phyloP scores from a whole-genome alignment of 2,329 filamentous ascomycete genomes.

The Paecilomyces sp. region DNA sequence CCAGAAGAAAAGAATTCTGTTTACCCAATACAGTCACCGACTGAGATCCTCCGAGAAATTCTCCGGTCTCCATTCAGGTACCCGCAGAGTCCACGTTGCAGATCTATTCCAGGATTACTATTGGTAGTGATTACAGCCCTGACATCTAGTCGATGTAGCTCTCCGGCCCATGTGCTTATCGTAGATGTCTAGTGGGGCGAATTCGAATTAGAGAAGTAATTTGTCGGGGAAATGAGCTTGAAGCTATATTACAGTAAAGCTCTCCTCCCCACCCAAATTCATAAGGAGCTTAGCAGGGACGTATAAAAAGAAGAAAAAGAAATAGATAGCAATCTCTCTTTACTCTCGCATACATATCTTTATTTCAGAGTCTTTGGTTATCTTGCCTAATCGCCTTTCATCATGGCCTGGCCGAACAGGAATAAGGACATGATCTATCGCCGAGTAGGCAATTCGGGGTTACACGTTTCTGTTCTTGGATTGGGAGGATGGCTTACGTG shows the following conservation, averaged over 20 bases:
- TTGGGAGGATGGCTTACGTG: conserved; percentile 60
- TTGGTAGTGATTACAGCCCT: background rate
- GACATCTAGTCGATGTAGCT: background rate
- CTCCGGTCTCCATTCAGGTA: background rate
- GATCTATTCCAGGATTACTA: background rate
- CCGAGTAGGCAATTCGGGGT: conserved; percentile 62
- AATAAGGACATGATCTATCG: conserved; percentile 56
- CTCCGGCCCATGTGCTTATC: background rate
- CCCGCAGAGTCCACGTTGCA: background rate
- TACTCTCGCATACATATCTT: background rate
- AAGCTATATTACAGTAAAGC: background rate
- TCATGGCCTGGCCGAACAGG: background rate
- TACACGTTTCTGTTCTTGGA: conserved; percentile 67
- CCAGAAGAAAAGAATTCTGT: no score
- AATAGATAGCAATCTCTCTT: background rate
- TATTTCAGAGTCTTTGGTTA: no score
- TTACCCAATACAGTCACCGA: background rate
- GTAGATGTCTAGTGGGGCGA: background rate
- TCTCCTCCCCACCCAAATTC: background rate
- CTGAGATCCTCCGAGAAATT: background rate
- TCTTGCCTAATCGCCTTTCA: background rate
- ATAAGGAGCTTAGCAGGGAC: no score
- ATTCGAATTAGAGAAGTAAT: background rate
- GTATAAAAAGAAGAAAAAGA: no score
- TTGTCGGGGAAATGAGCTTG: background rate